Base-by-base conservation (phyloP, 345 rosid genomes). In the Citrus mangshanensis region DNA sequence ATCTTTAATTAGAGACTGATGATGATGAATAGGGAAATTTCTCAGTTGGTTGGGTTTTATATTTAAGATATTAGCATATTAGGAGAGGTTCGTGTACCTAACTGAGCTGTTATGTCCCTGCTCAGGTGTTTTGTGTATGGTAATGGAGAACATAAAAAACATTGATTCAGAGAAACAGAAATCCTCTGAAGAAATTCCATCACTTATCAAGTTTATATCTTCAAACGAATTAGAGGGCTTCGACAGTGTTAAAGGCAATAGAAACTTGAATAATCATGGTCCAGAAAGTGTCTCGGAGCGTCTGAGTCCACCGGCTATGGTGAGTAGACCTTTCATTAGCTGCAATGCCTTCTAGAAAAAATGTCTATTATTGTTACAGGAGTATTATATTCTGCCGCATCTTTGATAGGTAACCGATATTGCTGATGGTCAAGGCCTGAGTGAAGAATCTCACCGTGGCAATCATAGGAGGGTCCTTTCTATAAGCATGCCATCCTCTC, bases 401-500 rank as follows among this genome's bases (percentile, higher is more conserved):
- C 12, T 69, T 27, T 55, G 18, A 54, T 69, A 25, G 72, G 38
- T 74, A 64, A 56, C 14, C 73, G 74, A 65, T 12, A 40, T 75
- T 38, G 55, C 73, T 55, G 65, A 35, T 65, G 55, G 46, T 9
- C 46, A 66, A 34, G 61, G 56, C 62, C 40, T 9, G 81, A 24
- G 55, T 64, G 85, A 64, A 63, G 81, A 84, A 30, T 66, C 77
- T 51, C 81, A 72, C 14, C 9, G 38, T 61, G 37, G 60, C 56
- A 62, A 65, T 70, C 89, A 87, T 82, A 85, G 72, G 73, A 79
- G 88, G 70, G 78, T 37, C 75, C 87, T 80, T 49, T 93, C 94
- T 3, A 82, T 91, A 77, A 90, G 95, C 88, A 89, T 93, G 95
- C 93, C 95, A 27, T 56, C 79, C 37, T 87, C 95, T 69, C 91